Percentiles rank a stretch among this genome's conserved stretches.
These are phyloP conservation scores for Barnettozyma sp. DNA, from an alignment of 805 yeast genomes.

Conservation along the genomic window DNA sequence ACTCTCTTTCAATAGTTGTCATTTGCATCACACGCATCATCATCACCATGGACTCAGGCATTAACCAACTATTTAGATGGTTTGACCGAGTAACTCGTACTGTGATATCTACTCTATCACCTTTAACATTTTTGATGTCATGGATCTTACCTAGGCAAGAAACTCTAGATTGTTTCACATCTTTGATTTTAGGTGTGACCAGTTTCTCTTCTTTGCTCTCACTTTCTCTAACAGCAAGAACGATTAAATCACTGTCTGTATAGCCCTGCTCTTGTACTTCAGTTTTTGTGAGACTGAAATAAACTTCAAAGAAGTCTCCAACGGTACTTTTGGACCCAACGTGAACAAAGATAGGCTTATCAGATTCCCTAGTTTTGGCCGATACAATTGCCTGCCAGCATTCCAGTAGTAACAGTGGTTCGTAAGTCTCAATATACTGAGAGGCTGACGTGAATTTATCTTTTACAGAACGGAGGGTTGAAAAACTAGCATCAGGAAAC, in stretches of 20 bases:
- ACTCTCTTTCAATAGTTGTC: conserved; percentile 93
- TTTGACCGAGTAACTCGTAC: conserved; percentile 50
- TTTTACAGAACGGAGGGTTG: conserved; percentile 32
- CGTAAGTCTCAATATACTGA: conserved; percentile 65
- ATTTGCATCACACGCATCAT: conserved; percentile 77
- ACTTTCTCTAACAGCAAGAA: conserved; percentile 39
- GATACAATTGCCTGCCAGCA: conserved; percentile 89
- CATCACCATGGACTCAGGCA: conserved; percentile 56
- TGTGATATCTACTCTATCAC: conserved; percentile 69
- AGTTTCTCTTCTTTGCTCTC: background rate
- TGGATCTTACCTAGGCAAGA: conserved; percentile 78
- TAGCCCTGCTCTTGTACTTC: conserved; percentile 45
- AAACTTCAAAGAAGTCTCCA: conserved; percentile 84
- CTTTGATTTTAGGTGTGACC: conserved; percentile 24
- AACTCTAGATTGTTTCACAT: conserved; percentile 28
- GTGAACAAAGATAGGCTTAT: conserved; percentile 53
- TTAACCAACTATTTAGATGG: conserved; percentile 42
- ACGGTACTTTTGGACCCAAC: conserved; percentile 78
- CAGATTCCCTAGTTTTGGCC: conserved; percentile 53
- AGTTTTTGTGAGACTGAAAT: conserved; percentile 56
- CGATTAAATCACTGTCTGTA: conserved; percentile 71
- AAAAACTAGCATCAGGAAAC: conserved; percentile 48
- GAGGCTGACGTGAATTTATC: conserved; percentile 48
- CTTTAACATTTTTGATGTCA: conserved; percentile 57
- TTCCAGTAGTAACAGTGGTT: conserved; percentile 79